Conservation (phyloP, 495 filamentous ascomycete species). For the Lasiosphaeria hispida region DNA sequence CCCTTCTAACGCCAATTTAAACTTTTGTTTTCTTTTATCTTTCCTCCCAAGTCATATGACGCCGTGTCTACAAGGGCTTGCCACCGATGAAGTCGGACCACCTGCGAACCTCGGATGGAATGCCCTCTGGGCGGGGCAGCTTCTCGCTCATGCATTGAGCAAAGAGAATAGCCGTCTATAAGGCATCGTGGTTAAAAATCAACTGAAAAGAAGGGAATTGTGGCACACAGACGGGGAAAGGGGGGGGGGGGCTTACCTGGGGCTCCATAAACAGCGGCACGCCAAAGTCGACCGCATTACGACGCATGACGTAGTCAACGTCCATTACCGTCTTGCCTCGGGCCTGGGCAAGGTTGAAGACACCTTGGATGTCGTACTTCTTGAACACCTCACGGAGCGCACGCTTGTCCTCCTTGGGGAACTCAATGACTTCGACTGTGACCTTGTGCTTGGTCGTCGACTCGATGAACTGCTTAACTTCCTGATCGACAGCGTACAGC, state of each 20-base stretch:
- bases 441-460: slow-evolving; percentile 60
- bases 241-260: slow-evolving; percentile 63
- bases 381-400: slow-evolving; percentile 92
- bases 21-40: neutral
- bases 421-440: slow-evolving; percentile 87
- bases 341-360: slow-evolving; percentile 88
- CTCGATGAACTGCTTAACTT: slow-evolving; percentile 83
- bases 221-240: too few relatives aligned
- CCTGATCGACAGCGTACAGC: slow-evolving; percentile 77
- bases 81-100: slow-evolving; percentile 95
- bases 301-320: slow-evolving; percentile 97
- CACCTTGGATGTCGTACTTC: slow-evolving; percentile 93
- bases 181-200: slow-evolving; percentile 5
- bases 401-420: slow-evolving; percentile 94
- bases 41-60: slow-evolving; percentile 8
- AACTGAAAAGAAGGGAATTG: slow-evolving; percentile 25
- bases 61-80: slow-evolving; percentile 69
- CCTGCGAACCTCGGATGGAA: slow-evolving; percentile 83
- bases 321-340: slow-evolving; percentile 82
- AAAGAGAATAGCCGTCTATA: slow-evolving; percentile 89
- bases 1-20: too few relatives aligned
- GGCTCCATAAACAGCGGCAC: slow-evolving; percentile 99
- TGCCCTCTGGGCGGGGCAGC: slow-evolving; percentile 75
- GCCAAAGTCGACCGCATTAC: slow-evolving; percentile 97
- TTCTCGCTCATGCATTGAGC: slow-evolving; percentile 95